Evolutionary conservation across 2,329 filamentous ascomycete genomes (phyloP).

Genomic region (Phoma herbarum): DNA sequence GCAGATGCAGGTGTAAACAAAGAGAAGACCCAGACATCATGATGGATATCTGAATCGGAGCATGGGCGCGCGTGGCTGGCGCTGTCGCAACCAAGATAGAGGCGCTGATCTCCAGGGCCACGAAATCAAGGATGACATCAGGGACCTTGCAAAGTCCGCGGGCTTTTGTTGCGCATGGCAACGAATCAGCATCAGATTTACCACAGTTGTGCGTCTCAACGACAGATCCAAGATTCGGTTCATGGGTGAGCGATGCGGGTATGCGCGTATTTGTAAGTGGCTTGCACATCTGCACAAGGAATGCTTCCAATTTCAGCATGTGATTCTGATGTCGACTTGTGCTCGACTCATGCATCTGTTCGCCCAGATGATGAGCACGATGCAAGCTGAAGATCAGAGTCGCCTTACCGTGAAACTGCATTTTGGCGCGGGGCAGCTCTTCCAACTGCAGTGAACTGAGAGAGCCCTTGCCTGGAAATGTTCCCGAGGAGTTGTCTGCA

Average conservation of each 20-base stretch:
- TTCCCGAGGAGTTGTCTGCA: not conserved
- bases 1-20: constrained; percentile 11
- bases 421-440: too few species aligned
- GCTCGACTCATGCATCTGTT: not conserved
- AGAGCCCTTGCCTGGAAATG: not conserved
- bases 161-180: constrained; percentile 6
- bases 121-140: constrained; percentile 15
- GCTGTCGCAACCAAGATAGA: constrained; percentile 4
- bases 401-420: not conserved
- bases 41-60: constrained; percentile 12
- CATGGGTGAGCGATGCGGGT: constrained; percentile 23
- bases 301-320: constrained; percentile 10
- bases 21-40: constrained; percentile 18
- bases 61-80: constrained; percentile 18
- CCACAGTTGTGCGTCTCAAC: constrained; percentile 25
- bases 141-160: constrained; percentile 3
- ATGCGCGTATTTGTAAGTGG: constrained; percentile 16
- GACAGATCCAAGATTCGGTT: constrained; percentile 6
- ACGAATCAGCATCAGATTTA: constrained; percentile 18
- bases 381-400: not conserved
- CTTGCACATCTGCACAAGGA: constrained; percentile 9
- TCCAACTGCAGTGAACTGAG: too few species aligned
- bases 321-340: constrained; percentile 2
- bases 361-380: not conserved
- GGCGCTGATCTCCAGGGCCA: not conserved